Conservation (phyloP, 2,329 filamentous ascomycete species). For the Pseudopithomyces chartarum region DNA sequence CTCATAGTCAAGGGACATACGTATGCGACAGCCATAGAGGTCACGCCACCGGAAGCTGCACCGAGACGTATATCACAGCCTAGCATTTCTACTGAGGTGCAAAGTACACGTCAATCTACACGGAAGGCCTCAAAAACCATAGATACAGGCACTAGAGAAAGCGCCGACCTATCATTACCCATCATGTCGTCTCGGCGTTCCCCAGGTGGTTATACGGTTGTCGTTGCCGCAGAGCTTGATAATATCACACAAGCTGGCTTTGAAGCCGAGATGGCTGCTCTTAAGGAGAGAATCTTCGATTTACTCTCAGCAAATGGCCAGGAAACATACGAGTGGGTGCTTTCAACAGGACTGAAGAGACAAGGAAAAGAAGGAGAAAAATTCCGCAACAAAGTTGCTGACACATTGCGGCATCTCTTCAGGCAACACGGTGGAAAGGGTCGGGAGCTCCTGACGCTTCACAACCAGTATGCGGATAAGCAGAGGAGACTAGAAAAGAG, state of each 20-base stretch:
- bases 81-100: not conserved
- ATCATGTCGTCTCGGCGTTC: not conserved
- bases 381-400: not conserved
- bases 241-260: not conserved
- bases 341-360: slow-evolving; percentile 2
- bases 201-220: not conserved
- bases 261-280: not conserved
- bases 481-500: not conserved
- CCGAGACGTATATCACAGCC: not conserved
- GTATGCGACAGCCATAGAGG: not conserved
- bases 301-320: not conserved
- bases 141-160: not conserved
- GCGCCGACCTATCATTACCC: not conserved
- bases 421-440: not conserved
- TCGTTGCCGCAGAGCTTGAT: not conserved
- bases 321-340: not conserved
- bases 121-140: not conserved
- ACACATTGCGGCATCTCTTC: not conserved
- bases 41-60: not conserved
- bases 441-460: not conserved
- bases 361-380: slow-evolving; percentile 5
- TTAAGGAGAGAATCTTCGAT: not conserved
- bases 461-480: slow-evolving; percentile 8
- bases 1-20: not conserved
- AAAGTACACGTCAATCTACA: not conserved